These are phyloP conservation scores for Boletus mariae DNA, from an alignment of 1,284 basidiomycete genomes.

Conservation along the genomic window DNA sequence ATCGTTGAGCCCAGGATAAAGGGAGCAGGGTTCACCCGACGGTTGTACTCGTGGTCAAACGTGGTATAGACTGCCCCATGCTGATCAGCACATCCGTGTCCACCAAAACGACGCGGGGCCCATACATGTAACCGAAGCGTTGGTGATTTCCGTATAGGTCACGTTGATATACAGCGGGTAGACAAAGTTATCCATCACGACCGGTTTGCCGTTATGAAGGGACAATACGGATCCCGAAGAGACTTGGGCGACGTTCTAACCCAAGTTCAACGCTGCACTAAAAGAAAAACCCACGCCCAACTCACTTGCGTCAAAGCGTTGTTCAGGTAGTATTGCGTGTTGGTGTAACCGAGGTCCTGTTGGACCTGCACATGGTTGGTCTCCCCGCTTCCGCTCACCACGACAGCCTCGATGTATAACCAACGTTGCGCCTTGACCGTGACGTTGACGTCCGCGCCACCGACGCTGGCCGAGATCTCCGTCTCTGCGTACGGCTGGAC, in stretches of 20 bases:
- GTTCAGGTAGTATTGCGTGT: slow-evolving; percentile 48
- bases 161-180: slow-evolving; percentile 66
- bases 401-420: slow-evolving; percentile 46
- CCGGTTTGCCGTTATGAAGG: slow-evolving; percentile 54
- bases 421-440: slow-evolving; percentile 44
- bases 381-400: slow-evolving; percentile 48
- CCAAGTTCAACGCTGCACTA: neutral
- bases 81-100: slow-evolving; percentile 2
- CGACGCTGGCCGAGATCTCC: slow-evolving; percentile 43
- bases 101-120: neutral
- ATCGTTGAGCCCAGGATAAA: slow-evolving; percentile 59
- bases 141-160: slow-evolving; percentile 41
- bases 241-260: slow-evolving; percentile 59
- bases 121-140: slow-evolving; percentile 47
- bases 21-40: slow-evolving; percentile 53
- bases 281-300: neutral
- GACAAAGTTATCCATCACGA: slow-evolving; percentile 56
- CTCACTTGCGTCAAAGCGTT: slow-evolving; percentile 41
- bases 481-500: slow-evolving; percentile 55
- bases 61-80: slow-evolving; percentile 41
- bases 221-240: slow-evolving; percentile 54
- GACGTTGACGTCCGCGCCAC: slow-evolving; percentile 43
- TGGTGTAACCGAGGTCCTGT: slow-evolving; percentile 45
- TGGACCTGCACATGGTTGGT: slow-evolving; percentile 44
- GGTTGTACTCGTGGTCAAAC: slow-evolving; percentile 69